These are phyloP conservation scores for Erysimum cheiri DNA, from an alignment of 441 rosid species.

Conservation along the genomic window DNA sequence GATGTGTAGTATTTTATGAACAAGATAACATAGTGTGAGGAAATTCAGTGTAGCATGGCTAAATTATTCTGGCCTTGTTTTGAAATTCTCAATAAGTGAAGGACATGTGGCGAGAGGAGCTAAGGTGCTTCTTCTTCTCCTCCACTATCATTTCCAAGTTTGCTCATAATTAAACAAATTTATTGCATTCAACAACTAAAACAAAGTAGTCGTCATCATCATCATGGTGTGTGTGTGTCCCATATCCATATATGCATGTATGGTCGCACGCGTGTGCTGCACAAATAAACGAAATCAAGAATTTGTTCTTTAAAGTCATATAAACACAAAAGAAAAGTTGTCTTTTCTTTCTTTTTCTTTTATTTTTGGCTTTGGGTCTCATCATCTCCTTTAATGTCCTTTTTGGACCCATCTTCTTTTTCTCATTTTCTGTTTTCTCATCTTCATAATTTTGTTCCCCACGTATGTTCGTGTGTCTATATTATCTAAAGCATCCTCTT, in stretches of 20 bases:
- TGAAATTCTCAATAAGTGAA: not conserved
- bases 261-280: conserved; percentile 43
- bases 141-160: conserved; percentile 25
- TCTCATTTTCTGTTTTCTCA: conserved; percentile 28
- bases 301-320: conserved; percentile 29
- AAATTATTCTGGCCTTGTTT: not conserved
- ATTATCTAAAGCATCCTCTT: conserved; percentile 25
- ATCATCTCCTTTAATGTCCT: conserved; percentile 37
- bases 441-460: conserved; percentile 46
- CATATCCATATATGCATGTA: conserved; percentile 9
- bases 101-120: conserved; percentile 9
- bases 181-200: conserved; percentile 40
- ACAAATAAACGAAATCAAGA: conserved; percentile 31
- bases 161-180: conserved; percentile 8
- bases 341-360: conserved; percentile 22
- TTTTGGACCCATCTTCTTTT: conserved; percentile 47
- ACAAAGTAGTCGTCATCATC: conserved; percentile 35
- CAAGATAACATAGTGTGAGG: not conserved
- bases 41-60: not conserved
- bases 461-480: conserved; percentile 41
- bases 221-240: conserved; percentile 11
- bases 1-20: not conserved
- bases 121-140: conserved; percentile 12
- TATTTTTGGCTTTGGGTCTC: conserved; percentile 33
- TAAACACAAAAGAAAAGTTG: conserved; percentile 30